Evolutionary conservation across 176 grass and related monocot species (phyloP), one percentile per base, ranked within the genome.

Genomic region (Coix lacrymajobi): DNA sequence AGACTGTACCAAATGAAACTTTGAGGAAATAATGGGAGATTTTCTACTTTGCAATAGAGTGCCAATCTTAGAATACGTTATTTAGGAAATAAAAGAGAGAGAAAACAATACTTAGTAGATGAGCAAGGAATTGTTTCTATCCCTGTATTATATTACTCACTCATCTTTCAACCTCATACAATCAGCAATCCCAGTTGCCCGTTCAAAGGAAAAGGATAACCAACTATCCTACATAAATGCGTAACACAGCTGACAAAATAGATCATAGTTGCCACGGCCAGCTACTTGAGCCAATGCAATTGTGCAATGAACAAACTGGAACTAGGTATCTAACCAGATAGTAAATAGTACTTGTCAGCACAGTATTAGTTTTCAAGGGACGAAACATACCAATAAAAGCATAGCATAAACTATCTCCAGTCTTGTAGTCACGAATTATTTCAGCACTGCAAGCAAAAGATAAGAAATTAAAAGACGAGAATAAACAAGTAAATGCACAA

Each of bases 331-430:
- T 74, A 73, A 58, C 44, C 52, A 83, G 83, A 88, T 45, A 84
- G 32, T 41, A 66, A 67, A 57, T 28, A 40, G 15, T 85, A 84
- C 54, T 70, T 20, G 16, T 46, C 46, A 80, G 20, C 26, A 12
- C 57, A 66, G 22, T 62, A 72, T 30, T 62, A 30, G 69, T 72
- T 6, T 44, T 48, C 41, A 31, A 72, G 69, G 43, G 26, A 48
- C 0, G 0, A 72, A 30, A 48, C 69, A 9, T 28, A 72, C 69
- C 96, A 76, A 98, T 95, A 70, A 95, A 98, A 82, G 96, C 96
- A 75, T 98, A 98, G 56, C 96, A 95, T 71, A 98, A 95, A 73
- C 96, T 95, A 87, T 98, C 92, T 58, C 89, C 96, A 37, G 92
- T 93, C 96, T 93, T 98, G 79, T 81, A 98, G 38, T 94, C 92